Evolutionary conservation across 495 filamentous ascomycete species (phyloP).

Genomic region (Glonium stellatum): DNA sequence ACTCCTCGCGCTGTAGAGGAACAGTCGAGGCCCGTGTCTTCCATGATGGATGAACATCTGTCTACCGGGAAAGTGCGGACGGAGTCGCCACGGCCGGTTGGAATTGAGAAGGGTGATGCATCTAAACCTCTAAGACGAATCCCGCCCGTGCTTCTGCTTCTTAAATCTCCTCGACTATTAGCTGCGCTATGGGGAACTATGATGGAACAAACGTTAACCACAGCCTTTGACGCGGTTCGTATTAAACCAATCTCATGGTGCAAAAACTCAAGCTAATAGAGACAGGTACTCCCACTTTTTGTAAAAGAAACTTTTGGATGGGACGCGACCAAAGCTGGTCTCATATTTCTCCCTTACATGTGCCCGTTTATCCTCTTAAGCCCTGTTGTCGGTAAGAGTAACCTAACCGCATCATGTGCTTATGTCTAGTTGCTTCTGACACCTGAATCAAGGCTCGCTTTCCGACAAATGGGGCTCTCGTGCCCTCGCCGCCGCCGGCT

Average conservation of each 20-base stretch:
- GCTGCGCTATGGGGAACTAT: conserved; percentile 42
- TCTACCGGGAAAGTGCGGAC: background rate
- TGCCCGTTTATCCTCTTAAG: background rate
- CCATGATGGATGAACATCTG: background rate
- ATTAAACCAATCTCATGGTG: background rate
- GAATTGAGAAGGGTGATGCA: background rate
- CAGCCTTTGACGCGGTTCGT: background rate
- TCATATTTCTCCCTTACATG: conserved; percentile 7
- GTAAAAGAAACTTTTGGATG: conserved; percentile 5
- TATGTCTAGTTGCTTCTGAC: background rate
- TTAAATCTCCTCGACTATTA: conserved; percentile 1
- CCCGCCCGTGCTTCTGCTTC: conserved; percentile 12
- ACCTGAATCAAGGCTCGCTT: conserved; percentile 1
- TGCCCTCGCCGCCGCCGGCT: conserved; percentile 2
- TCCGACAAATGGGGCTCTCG: conserved; percentile 1
- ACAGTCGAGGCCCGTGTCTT: background rate
- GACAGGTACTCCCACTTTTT: conserved; percentile 1
- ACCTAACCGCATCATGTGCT: too few relatives aligned
- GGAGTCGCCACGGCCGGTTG: background rate
- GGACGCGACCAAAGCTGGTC: conserved; percentile 1
- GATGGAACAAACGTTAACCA: conserved; percentile 21
- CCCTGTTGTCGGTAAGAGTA: background rate
- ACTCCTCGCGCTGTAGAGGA: too few relatives aligned
- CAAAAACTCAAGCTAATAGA: background rate
- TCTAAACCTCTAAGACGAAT: background rate